A percentile compares a stretch with the other conserved stretches of the same genome.
phyloP scores from a whole-genome alignment of 2,329 filamentous ascomycete species.

The Talaromyces pinophilus region DNA sequence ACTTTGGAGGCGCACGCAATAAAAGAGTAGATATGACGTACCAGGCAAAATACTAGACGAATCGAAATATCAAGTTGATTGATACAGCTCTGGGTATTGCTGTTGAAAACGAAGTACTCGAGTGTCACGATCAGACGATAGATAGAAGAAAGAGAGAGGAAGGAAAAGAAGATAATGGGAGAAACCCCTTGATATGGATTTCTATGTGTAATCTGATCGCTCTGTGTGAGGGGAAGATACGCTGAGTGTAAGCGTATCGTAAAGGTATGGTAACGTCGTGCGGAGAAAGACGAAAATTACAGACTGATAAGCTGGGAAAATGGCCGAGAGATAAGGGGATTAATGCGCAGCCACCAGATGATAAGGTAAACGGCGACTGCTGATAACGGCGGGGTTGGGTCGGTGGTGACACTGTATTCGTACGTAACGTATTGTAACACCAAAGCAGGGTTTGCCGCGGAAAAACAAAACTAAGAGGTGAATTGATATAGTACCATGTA shows the following conservation, averaged over 20 bases:
- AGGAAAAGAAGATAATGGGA: background rate
- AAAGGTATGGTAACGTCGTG: background rate
- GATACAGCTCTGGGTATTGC: background rate
- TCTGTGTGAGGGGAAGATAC: slow-evolving; percentile 2
- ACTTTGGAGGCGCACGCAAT: background rate
- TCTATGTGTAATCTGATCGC: slow-evolving; percentile 10
- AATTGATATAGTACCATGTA: background rate
- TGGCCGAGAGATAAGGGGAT: background rate
- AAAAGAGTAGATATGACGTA: slow-evolving; percentile 6
- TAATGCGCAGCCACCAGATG: background rate
- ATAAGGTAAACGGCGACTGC: background rate
- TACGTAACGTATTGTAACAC: background rate
- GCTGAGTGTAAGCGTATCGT: background rate
- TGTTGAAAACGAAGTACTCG: background rate
- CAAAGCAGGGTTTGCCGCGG: background rate
- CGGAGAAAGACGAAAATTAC: slow-evolving; percentile 3
- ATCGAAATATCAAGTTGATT: slow-evolving; percentile 6
- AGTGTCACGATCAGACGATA: background rate
- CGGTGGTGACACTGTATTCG: background rate
- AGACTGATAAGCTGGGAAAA: background rate
- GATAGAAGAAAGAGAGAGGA: background rate
- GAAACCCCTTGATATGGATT: slow-evolving; percentile 1
- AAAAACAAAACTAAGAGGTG: background rate
- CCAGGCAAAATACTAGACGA: background rate
- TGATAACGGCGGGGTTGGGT: slow-evolving; percentile 7